These are phyloP conservation scores for Thelephora aurantiotincta DNA, from an alignment of 768 basidiomycete species.

Conservation along the genomic window DNA sequence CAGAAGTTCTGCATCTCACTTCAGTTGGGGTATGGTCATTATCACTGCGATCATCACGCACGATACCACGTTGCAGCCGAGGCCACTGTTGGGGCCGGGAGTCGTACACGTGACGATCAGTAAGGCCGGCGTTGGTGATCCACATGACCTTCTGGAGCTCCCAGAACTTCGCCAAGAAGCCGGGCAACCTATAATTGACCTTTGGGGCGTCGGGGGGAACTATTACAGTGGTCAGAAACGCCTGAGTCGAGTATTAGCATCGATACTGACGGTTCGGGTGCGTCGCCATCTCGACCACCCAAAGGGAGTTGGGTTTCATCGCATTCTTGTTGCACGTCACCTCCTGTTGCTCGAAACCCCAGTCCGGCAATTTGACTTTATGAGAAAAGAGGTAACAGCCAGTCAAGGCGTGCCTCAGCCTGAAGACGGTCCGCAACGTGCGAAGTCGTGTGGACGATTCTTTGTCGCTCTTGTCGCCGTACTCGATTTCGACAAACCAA, in stretches of 20 bases:
- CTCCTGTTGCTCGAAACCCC: constrained; percentile 98
- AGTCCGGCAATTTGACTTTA: constrained; percentile 94
- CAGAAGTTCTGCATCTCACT: constrained; percentile 73
- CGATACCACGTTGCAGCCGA: constrained; percentile 81
- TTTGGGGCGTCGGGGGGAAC: constrained; percentile 59
- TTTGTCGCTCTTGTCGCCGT: constrained; percentile 45
- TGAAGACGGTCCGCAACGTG: constrained; percentile 72
- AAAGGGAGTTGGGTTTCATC: constrained; percentile 74
- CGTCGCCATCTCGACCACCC: constrained; percentile 82
- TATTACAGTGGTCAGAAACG: constrained; percentile 16
- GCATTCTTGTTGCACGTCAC: constrained; percentile 99
- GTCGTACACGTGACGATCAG: constrained; percentile 89
- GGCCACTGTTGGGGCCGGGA: constrained; percentile 93
- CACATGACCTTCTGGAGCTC: constrained; percentile 95
- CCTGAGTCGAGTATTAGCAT: neutral
- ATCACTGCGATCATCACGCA: constrained; percentile 28
- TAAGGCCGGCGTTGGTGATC: constrained; percentile 91
- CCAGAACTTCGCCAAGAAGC: constrained; percentile 81
- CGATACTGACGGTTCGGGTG: constrained; percentile 53
- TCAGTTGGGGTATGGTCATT: neutral
- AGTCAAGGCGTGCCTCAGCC: constrained; percentile 69
- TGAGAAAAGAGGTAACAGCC: constrained; percentile 98
- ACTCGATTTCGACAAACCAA: constrained; percentile 78
- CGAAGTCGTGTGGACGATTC: constrained; percentile 58
- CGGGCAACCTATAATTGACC: constrained; percentile 85